These are phyloP conservation scores for Cordyceps cicadae DNA, from an alignment of 2,329 filamentous ascomycete species.

Conservation along the genomic window DNA sequence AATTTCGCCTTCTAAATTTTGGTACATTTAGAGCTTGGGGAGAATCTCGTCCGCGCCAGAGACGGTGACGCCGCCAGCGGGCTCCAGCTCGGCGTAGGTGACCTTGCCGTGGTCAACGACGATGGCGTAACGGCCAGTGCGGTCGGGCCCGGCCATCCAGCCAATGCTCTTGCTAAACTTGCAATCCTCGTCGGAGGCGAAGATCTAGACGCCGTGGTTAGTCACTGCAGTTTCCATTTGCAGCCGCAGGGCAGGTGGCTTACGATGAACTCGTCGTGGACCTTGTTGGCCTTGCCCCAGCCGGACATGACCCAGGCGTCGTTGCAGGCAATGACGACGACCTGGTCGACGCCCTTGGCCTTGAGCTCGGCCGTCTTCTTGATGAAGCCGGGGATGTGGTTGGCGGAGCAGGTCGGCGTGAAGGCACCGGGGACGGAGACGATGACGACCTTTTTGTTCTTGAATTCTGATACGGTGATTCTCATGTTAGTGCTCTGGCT, in stretches of 20 bases:
- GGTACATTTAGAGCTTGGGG: slow-evolving; percentile 38
- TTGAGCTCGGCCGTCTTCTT: slow-evolving; percentile 61
- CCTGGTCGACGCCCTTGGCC: slow-evolving; percentile 72
- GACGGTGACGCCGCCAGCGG: slow-evolving; percentile 36
- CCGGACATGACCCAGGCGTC: slow-evolving; percentile 82
- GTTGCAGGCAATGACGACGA: slow-evolving; percentile 77
- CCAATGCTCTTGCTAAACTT: slow-evolving; percentile 71
- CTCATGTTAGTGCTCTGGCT: not conserved
- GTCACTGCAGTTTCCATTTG: not conserved
- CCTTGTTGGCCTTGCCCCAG: slow-evolving; percentile 80
- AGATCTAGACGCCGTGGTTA: slow-evolving; percentile 42
- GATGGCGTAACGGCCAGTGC: slow-evolving; percentile 72
- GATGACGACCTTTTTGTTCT: slow-evolving; percentile 48
- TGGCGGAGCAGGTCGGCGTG: slow-evolving; percentile 76
- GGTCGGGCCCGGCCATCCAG: slow-evolving; percentile 61
- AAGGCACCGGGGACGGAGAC: slow-evolving; percentile 62
- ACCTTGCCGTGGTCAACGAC: slow-evolving; percentile 78
- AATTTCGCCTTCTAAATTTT: not conserved
- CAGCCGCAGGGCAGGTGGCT: slow-evolving; percentile 18
- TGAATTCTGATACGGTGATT: slow-evolving; percentile 35
- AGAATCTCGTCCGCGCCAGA: slow-evolving; percentile 48
- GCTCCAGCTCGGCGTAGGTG: slow-evolving; percentile 69
- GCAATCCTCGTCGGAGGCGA: slow-evolving; percentile 61
- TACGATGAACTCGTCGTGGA: slow-evolving; percentile 59
- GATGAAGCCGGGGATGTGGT: slow-evolving; percentile 75